Evolutionary conservation across 495 filamentous ascomycete genomes (phyloP).

Genomic region (Cladorrhinum samala): DNA sequence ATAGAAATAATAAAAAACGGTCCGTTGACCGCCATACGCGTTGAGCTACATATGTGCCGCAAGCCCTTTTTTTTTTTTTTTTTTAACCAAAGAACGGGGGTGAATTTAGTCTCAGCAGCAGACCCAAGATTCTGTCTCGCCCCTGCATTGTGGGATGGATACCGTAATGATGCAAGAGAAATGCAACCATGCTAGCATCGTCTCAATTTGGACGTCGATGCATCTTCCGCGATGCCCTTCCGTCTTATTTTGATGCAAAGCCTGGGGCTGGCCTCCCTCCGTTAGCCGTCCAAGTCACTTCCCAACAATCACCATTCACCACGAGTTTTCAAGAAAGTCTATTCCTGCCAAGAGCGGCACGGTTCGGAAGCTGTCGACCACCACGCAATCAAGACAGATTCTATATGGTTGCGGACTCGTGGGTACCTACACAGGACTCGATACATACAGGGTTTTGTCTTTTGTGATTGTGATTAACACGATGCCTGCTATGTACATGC

Average conservation of each 20-base stretch:
- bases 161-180: neutral
- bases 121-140: constrained; percentile 17
- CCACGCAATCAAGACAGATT: neutral
- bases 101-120: neutral
- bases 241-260: too few species aligned
- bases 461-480: too few species aligned
- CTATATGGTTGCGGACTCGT: too few species aligned
- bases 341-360: constrained; percentile 3
- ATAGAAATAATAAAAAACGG: too few species aligned
- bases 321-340: neutral
- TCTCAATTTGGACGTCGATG: neutral
- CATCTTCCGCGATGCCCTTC: too few species aligned
- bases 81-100: neutral
- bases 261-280: too few species aligned
- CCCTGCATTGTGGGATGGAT: constrained; percentile 19
- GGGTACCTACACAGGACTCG: too few species aligned
- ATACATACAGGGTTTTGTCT: too few species aligned
- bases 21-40: too few species aligned
- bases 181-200: neutral
- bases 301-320: neutral
- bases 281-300: too few species aligned
- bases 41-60: neutral
- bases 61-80: neutral
- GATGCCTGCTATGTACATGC: too few species aligned
- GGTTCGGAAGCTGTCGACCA: constrained; percentile 3